These are phyloP conservation scores for Tuber calosporum DNA, from an alignment of 495 filamentous ascomycete species.

Conservation along the genomic window DNA sequence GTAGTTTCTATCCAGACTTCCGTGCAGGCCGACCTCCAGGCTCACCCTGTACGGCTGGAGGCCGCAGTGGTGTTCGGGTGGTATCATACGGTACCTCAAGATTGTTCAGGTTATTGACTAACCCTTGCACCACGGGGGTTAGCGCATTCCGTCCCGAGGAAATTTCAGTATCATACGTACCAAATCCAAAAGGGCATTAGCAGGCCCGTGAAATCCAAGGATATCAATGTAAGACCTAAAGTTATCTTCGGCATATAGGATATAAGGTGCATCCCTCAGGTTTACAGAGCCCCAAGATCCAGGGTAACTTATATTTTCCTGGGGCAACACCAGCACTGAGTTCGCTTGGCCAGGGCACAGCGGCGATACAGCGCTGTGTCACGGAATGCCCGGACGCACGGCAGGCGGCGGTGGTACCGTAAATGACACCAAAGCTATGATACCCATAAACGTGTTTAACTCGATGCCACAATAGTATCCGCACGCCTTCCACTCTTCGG, in stretches of 20 bases:
- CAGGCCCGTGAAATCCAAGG: not conserved
- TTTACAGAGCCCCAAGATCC: not conserved
- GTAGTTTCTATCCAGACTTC: not conserved
- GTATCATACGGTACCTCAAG: too few relatives aligned
- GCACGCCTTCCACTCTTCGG: not conserved
- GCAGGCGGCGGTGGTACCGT: not conserved
- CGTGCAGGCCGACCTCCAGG: not conserved
- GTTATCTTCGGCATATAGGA: not conserved
- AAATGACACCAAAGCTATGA: not conserved
- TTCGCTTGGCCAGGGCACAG: not conserved
- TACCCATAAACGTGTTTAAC: not conserved
- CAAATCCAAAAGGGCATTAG: not conserved
- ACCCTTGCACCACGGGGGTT: not conserved
- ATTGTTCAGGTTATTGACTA: not conserved
- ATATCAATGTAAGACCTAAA: not conserved
- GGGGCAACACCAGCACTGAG: not conserved
- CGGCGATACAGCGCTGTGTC: not conserved
- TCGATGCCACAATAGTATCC: not conserved
- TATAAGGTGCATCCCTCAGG: not conserved
- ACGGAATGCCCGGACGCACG: not conserved
- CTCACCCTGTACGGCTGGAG: not conserved
- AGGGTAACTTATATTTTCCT: not conserved
- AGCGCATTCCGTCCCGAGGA: not conserved
- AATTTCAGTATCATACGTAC: not conserved
- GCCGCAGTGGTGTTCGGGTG: not conserved